Evolutionary conservation across 306 rosid genomes (phyloP), one percentile per base, ranked within the genome.

Genomic region (Medicago lupulina): DNA sequence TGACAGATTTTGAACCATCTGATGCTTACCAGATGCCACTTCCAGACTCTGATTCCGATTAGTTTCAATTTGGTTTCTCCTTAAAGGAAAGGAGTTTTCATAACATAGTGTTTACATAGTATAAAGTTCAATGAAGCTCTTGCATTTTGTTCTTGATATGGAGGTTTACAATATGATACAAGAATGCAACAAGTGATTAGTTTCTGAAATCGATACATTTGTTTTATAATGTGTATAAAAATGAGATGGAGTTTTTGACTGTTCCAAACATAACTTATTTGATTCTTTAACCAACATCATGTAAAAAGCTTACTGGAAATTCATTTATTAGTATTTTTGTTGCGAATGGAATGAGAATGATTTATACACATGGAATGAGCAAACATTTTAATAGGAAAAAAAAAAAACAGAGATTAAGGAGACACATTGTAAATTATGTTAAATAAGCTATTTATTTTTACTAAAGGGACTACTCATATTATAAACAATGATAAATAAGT

Each of bases 21-120:
- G 73, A 86, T 79, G 93, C 98, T 61, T 85, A 60, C 81, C 93
- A 95, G 80, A 60, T 86, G 85, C 84, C 83, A 25, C 77, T 85
- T 25, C 79, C 88, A 14, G 92, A 84, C 77, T 95, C 99, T 38
- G 93, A 95, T 12, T 88, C 97, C 1, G 91, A 89, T n/a, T 84
- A 91, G 86, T 73, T 46, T 70, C 66, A 57, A 18, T 53, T 46
- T 46, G 64, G 51, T 55, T 67, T 64, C 67, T 68, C 43, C 49
- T 25, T 3, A 64, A 66, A 62, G 57, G 68, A 59, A 54, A 55
- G 39, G 68, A 58, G 11, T 46, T 75, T 76, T 75, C 72, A 19
- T 36, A 21, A 73, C 76, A 72, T 10, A 14, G 39, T 62, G 64
- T 47, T 47, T 59, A 55, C 25, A 58, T 58, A 44, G 54, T 79